Evolutionary conservation across 257 asterid genomes (phyloP), one percentile per base, ranked within the genome.

Genomic region (Solanum arcanum): DNA sequence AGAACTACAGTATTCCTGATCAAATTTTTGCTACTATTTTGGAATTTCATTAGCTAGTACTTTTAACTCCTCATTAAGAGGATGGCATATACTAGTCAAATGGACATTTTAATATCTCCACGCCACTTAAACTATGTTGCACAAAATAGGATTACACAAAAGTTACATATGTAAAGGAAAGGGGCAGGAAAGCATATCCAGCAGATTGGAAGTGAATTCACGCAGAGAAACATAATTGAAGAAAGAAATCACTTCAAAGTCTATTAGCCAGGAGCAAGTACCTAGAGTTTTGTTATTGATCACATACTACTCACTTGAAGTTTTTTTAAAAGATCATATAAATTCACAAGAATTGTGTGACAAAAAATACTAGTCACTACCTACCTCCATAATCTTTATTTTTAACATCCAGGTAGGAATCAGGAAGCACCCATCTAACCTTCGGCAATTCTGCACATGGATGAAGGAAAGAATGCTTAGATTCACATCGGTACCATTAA

Each of bases 341-440:
- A 80, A 10, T 47, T 80, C 29, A 80, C 66, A 49, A 78, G 37
- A 37, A 37, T 68, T 6, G 35, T 77, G 25, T 44, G 60, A 69
- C 29, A 70, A 49, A 66, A 39, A 75, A 72, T 23, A 80, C 21
- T 37, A 69, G n/a, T 41, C 49, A 70, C 66, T 20, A 41, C 42
- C n/a, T 92, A 97, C 99, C 99, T 93, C 99, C 99, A 81, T 96
- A 96, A 69, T 97, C 99, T 91, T 96, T 96, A 74, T 97, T 94
- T 87, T 10, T 96, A 8, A 96, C 99, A 91, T 97, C 96, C 94
- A 97, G 84, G 90, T 96, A 97, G 5, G 99, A 97, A 90, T 97
- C 99, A 31, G 99, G 99, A 86, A 96, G 99, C 88, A 97, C 99
- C 99, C 99, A 97, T 6, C 98, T 89, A 74, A 97, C 99, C 27